phyloP scores from a whole-genome alignment of 768 basidiomycete genomes.

The Tephrocybe sp. region DNA sequence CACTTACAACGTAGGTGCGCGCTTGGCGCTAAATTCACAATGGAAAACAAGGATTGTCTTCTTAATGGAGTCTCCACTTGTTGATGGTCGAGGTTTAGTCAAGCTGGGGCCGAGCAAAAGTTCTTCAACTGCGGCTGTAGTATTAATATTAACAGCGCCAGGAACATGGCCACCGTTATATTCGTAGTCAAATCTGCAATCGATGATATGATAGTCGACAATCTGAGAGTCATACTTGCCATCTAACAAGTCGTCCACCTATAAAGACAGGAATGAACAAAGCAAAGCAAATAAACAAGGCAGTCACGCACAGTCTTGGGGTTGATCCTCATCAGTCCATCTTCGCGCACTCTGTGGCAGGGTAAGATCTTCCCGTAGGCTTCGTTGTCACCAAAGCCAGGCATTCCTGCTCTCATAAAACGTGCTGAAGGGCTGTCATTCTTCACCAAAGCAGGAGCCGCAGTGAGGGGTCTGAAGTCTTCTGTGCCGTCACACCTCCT shows the following conservation, averaged over 20 bases:
- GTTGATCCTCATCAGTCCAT: conserved; percentile 91
- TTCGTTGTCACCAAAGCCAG: conserved; percentile 93
- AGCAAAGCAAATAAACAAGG: conserved; percentile 1
- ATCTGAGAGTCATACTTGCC: conserved; percentile 70
- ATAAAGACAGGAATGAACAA: conserved; percentile 14
- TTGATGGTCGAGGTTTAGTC: conserved; percentile 60
- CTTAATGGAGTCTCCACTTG: conserved; percentile 68
- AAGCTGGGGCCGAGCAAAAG: conserved; percentile 61
- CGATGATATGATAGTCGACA: conserved; percentile 75
- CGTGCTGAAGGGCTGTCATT: conserved; percentile 59
- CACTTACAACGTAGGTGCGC: conserved; percentile 92
- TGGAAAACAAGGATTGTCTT: conserved; percentile 95
- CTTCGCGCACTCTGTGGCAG: conserved; percentile 91
- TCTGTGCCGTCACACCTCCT: conserved; percentile 80
- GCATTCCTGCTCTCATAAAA: conserved; percentile 58
- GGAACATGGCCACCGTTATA: conserved; percentile 90
- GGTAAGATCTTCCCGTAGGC: conserved; percentile 90
- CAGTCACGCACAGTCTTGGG: conserved; percentile 63
- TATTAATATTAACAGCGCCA: conserved; percentile 91
- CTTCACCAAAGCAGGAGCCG: conserved; percentile 51
- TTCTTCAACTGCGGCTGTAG: conserved; percentile 73
- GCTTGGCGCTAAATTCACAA: conserved; percentile 94
- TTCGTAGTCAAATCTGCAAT: conserved; percentile 98
- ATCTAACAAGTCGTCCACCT: conserved; percentile 79
- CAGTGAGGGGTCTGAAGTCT: conserved; percentile 73